Base-by-base conservation (phyloP, 331 rosid genomes). In the Malus hybrid region DNA sequence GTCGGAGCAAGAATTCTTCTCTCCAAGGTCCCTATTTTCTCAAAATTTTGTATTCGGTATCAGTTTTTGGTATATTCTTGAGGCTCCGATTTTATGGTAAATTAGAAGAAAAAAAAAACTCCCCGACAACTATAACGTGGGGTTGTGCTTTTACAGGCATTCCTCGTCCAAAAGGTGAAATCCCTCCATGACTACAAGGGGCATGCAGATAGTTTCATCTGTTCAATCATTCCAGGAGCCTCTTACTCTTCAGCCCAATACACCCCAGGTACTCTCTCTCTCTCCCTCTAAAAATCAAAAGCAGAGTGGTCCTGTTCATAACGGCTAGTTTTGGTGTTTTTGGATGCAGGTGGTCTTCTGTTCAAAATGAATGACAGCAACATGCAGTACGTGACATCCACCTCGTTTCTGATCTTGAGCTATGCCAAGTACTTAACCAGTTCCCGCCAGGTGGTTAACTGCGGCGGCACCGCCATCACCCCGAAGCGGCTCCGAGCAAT, bases 361-460 rank as follows among this genome's bases (percentile, higher is more conserved):
- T 91, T 89, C 86, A 93, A 89, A 84, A 91, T 91, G 97, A 63
- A 79, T 50, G 98, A 93, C 44, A 82, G 84, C 86, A 93, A 93
- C 78, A 91, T 91, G 97, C 98, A 93, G 50, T 93, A 93, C 82
- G 98, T 93, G 18, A 93, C 98, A 3, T 93, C 98, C 63, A 87
- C 97, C 39, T 91, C 98, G 16, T 93, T 93, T 82, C 70, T 93
- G 39, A 89, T 93, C 75, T 33, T 93, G 46, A 73, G 93, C 30
- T 93, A 93, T 29, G 97, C 98, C 79, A 91, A 93, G 70, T 93
- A 93, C 87, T 76, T 93, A 55, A 89, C 96, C 82, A 74, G 87
- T 2, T 75, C 97, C 39, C 95, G 28, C 50, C 68, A 68, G 82
- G 89, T 85, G 4, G 97, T 89, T 14, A 74, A 80, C 66, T 93